Conservation (phyloP, 1,284 basidiomycete genomes). For the Sanguinoderma infundibulare region DNA sequence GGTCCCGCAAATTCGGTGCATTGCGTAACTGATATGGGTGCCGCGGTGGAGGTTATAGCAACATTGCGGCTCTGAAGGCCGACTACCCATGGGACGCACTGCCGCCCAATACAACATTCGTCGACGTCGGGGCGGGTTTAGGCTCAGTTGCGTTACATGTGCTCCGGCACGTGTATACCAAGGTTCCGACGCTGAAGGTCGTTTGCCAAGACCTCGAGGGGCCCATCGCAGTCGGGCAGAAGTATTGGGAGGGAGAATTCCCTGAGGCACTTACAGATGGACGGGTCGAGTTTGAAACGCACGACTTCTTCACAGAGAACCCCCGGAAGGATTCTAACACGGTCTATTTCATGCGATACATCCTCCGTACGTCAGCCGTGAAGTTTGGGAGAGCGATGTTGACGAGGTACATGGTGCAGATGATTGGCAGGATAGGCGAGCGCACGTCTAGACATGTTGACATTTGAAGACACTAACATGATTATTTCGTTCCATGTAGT, state of each 20-base stretch:
- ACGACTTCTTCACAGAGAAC: constrained; percentile 1
- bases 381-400: too few relatives aligned
- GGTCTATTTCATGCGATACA: background rate
- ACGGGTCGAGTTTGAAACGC: background rate
- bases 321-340: background rate
- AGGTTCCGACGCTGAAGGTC: background rate
- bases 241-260: background rate
- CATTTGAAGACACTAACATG: background rate
- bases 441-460: background rate
- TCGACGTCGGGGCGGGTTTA: background rate
- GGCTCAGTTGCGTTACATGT: background rate
- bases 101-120: background rate
- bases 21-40: background rate
- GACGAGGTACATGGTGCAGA: background rate
- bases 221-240: background rate
- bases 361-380: too few relatives aligned
- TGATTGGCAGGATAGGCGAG: background rate
- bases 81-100: background rate
- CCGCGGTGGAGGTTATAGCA: background rate
- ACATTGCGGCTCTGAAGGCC: background rate
- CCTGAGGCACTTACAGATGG: background rate
- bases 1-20: too few relatives aligned
- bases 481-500: background rate
- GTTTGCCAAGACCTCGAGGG: background rate
- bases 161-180: background rate